Conservation (phyloP, 148 eudicot species). For the Talinum fruticosum region DNA sequence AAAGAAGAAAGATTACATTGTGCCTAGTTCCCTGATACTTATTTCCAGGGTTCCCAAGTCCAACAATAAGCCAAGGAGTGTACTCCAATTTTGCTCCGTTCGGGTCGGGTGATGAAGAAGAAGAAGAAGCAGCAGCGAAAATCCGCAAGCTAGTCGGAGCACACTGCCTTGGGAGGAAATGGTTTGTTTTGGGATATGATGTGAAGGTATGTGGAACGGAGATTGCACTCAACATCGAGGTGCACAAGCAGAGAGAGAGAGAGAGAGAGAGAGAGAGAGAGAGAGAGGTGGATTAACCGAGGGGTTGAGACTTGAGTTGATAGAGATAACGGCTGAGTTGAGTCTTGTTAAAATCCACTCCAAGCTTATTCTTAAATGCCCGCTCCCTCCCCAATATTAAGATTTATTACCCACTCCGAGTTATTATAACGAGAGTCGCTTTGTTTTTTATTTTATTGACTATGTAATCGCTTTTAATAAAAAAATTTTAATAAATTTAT, state of each 20-base stretch:
- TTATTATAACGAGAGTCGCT: no score
- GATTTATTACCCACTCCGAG: no score
- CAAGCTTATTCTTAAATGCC: no score
- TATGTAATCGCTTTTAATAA: no score
- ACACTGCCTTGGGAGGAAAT: constrained; percentile 22
- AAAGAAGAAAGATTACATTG: constrained; percentile 46
- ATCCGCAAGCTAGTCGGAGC: constrained; percentile 34
- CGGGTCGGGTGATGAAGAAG: constrained; percentile 33
- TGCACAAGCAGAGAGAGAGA: background rate
- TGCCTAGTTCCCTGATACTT: constrained; percentile 92
- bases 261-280: no score
- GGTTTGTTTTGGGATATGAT: constrained; percentile 39
- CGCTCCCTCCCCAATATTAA: no score
- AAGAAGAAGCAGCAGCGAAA: constrained; percentile 49
- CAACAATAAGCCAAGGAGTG: constrained; percentile 95
- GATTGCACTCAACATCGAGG: constrained; percentile 59
- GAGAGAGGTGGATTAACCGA: no score
- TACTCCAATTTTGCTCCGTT: constrained; percentile 60
- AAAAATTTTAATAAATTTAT: no score
- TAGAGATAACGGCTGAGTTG: no score
- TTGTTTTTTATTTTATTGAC: no score
- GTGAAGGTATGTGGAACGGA: constrained; percentile 40
- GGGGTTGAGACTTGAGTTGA: no score
- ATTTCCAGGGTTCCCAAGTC: constrained; percentile 93
- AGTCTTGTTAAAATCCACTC: no score